Conservation (phyloP, 2,329 filamentous ascomycete species). For the Colletotrichum sp. region DNA sequence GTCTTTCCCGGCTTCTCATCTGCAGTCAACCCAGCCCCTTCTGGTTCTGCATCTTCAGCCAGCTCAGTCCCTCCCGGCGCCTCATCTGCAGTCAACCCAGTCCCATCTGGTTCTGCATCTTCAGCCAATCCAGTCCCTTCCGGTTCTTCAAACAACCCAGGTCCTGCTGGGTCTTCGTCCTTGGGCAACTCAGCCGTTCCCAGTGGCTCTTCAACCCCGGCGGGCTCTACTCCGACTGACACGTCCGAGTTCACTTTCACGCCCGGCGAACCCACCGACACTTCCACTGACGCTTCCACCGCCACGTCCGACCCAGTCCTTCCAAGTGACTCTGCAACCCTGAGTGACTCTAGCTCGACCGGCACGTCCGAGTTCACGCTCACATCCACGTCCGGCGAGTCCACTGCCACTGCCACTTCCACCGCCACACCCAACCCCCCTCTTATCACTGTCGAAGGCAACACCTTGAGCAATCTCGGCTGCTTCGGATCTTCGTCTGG, state of each 20-base stretch:
- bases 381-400: not conserved
- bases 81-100: not conserved
- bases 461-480: conserved; percentile 27
- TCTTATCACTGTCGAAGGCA: not conserved
- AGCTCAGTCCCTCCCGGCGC: not conserved
- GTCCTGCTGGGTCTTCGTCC: not conserved
- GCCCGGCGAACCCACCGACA: not conserved
- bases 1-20: not conserved
- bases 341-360: not conserved
- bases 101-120: not conserved
- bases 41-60: not conserved
- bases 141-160: not conserved
- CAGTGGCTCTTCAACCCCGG: not conserved
- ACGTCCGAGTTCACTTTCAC: not conserved
- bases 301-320: not conserved
- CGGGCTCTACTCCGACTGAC: not conserved
- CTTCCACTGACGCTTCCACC: not conserved
- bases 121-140: not conserved
- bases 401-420: not conserved
- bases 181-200: not conserved
- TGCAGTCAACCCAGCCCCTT: not conserved
- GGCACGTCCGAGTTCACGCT: not conserved
- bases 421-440: not conserved
- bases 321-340: not conserved
- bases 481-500: conserved; percentile 29